Conservation (phyloP, 2,329 filamentous ascomycete genomes). For the Fusarium scirpi region DNA sequence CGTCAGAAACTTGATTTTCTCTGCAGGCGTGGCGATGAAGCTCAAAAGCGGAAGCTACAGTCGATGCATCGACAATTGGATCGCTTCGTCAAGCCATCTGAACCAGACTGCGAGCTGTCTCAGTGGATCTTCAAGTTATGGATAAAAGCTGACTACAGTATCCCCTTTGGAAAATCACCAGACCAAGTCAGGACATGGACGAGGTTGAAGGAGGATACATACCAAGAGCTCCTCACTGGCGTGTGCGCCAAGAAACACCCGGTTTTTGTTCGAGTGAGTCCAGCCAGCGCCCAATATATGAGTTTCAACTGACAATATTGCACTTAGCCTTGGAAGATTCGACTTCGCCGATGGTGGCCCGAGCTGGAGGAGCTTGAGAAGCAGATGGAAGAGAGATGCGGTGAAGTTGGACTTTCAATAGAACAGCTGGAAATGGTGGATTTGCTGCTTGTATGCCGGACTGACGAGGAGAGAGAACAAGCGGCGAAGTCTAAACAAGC, state of each 20-base stretch:
- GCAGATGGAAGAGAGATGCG: not conserved
- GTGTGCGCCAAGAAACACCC: constrained; percentile 25
- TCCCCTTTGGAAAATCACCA: constrained; percentile 30
- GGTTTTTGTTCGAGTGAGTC: constrained; percentile 41
- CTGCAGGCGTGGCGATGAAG: not conserved
- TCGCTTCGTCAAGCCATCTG: constrained; percentile 1
- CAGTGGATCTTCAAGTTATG: constrained; percentile 37
- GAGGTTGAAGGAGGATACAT: constrained; percentile 15
- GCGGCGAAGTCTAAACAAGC: constrained; percentile 8
- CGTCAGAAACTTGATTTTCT: constrained; percentile 17
- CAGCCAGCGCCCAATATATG: not conserved
- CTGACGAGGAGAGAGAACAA: constrained; percentile 20
- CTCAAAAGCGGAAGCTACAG: constrained; percentile 18
- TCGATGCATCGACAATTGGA: not conserved
- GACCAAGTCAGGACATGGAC: constrained; percentile 26
- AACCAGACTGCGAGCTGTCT: constrained; percentile 11
- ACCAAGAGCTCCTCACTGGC: constrained; percentile 21
- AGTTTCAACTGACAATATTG: not conserved
- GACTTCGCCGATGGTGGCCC: constrained; percentile 38
- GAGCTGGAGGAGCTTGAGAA: constrained; percentile 25
- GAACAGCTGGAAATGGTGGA: constrained; percentile 40
- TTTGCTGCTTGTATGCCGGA: constrained; percentile 29
- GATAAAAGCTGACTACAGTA: constrained; percentile 11
- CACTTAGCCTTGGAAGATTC: constrained; percentile 42
- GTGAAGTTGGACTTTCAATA: constrained; percentile 24